A percentile compares a stretch with the other conserved stretches of the same genome.
Evolutionary conservation across 2,329 filamentous ascomycete genomes (phyloP).

Genomic region (Parascedosporium putredinis): DNA sequence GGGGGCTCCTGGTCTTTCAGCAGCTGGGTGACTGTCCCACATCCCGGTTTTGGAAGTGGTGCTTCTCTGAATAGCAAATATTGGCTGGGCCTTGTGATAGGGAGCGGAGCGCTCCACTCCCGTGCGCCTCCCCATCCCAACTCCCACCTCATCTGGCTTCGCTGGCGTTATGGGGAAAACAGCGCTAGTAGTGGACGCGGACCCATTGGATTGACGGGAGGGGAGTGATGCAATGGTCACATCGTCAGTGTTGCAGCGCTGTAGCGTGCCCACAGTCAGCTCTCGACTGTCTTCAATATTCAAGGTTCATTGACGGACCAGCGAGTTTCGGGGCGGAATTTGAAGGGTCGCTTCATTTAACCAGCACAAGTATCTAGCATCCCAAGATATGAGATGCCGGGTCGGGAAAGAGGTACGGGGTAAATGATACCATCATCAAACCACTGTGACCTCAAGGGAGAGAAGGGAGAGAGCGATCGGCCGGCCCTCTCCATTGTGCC

Average conservation of each 20-base stretch:
- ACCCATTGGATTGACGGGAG: no score
- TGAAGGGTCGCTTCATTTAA: no score
- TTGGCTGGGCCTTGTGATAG: neutral
- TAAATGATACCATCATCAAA: no score
- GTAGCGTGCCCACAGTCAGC: neutral
- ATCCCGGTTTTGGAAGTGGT: neutral
- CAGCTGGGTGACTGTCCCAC: neutral
- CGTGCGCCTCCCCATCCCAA: no score
- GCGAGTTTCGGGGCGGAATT: neutral
- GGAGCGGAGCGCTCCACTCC: neutral
- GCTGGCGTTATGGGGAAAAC: no score
- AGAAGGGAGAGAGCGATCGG: neutral
- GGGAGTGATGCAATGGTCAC: neutral
- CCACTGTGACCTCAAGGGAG: no score
- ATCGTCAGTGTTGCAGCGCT: conserved; percentile 2
- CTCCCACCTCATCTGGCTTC: no score
- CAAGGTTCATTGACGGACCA: neutral
- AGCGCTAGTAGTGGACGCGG: no score
- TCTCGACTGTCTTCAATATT: neutral
- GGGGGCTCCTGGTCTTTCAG: no score
- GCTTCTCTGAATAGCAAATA: neutral
- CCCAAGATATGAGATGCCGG: no score
- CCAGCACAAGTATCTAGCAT: no score
- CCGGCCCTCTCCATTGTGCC: neutral
- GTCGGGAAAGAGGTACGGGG: no score